Evolutionary conservation across 768 basidiomycete genomes (phyloP).

Genomic region (Pleurotus eryngii): DNA sequence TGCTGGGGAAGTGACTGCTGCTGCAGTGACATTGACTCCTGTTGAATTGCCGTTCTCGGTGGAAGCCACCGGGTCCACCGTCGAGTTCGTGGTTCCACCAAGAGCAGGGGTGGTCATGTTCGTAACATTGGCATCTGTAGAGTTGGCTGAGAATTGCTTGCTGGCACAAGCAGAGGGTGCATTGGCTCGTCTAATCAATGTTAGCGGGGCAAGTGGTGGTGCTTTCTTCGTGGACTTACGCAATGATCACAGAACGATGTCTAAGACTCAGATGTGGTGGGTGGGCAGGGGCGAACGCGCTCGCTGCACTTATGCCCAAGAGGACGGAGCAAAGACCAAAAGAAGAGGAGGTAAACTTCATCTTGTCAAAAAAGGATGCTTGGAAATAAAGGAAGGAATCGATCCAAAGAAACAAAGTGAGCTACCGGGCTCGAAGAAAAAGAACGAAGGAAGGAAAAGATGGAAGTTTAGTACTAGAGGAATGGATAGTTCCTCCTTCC

Average conservation of each 20-base stretch:
- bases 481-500: not conserved
- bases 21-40: conserved; percentile 13
- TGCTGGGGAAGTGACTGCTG: not conserved
- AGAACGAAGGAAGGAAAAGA: conserved; percentile 9
- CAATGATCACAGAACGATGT: conserved; percentile 8
- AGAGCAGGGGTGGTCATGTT: conserved; percentile 12
- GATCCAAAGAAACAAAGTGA: conserved; percentile 19
- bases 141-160: conserved; percentile 17
- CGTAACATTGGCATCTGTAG: conserved; percentile 14
- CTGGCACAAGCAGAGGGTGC: conserved; percentile 29
- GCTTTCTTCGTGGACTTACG: not conserved
- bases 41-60: conserved; percentile 4
- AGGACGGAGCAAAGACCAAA: conserved; percentile 25
- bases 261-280: conserved; percentile 29
- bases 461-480: not conserved
- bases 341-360: conserved; percentile 30
- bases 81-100: conserved; percentile 12
- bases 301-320: conserved; percentile 25
- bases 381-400: conserved; percentile 14
- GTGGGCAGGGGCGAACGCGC: conserved; percentile 21
- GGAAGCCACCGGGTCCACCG: conserved; percentile 1
- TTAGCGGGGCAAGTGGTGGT: not conserved
- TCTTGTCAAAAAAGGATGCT: conserved; percentile 9
- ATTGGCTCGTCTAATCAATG: conserved; percentile 24
- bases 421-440: conserved; percentile 32